Evolutionary conservation across 2,329 filamentous ascomycete species (phyloP).

Genomic region (Esteya vermicola): DNA sequence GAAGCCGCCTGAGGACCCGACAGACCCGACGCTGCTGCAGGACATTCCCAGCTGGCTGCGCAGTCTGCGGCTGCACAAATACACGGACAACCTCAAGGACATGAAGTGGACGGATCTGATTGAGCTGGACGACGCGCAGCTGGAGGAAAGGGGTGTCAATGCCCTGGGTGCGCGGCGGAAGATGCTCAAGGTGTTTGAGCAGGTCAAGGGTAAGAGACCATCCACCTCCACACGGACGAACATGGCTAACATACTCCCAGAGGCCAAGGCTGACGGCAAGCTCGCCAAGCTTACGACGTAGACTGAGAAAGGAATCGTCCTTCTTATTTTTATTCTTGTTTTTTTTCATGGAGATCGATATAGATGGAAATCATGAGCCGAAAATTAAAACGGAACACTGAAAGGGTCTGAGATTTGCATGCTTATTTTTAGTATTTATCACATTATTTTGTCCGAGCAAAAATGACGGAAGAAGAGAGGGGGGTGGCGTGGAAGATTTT

Average conservation of each 20-base stretch:
- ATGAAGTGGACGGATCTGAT: constrained; percentile 92
- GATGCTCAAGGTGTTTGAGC: constrained; percentile 98
- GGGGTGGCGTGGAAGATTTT: no score
- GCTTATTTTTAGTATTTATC: no score
- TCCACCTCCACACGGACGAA: no score
- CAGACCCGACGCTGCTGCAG: constrained; percentile 75
- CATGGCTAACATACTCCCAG: constrained; percentile 22
- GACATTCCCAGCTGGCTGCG: constrained; percentile 95
- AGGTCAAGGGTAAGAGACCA: constrained; percentile 68
- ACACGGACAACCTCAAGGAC: constrained; percentile 95
- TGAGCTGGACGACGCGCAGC: constrained; percentile 79
- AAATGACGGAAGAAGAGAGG: no score
- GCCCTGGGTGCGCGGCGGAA: constrained; percentile 89
- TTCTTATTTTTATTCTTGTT: no score
- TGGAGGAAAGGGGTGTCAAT: constrained; percentile 89
- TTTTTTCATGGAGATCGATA: no score
- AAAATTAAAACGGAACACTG: no score
- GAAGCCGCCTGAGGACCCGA: constrained; percentile 95
- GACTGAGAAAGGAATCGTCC: no score
- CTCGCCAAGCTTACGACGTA: constrained; percentile 24
- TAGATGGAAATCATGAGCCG: no score
- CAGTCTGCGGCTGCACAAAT: constrained; percentile 91
- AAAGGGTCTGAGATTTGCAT: no score
- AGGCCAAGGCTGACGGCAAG: constrained; percentile 63
- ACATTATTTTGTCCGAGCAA: no score